These are phyloP conservation scores for Carallia pectinifolia DNA, from an alignment of 345 rosid species.

Conservation along the genomic window DNA sequence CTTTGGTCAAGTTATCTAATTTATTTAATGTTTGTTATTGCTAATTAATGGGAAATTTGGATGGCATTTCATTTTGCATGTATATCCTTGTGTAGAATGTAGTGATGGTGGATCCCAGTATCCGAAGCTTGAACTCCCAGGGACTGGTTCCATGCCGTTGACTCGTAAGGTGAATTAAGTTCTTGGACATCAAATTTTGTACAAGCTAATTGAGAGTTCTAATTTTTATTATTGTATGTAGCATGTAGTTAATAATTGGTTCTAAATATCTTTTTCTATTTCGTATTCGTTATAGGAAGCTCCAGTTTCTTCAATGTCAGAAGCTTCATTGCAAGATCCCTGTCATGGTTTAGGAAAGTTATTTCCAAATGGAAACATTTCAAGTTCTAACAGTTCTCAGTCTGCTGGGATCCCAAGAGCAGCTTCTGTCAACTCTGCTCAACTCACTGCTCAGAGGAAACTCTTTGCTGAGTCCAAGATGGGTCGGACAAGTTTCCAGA, in stretches of 20 bases:
- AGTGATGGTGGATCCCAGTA: conserved; percentile 58
- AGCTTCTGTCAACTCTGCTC: conserved; percentile 45
- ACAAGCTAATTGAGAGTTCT: conserved; percentile 1
- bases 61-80: conserved; percentile 16
- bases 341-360: conserved; percentile 24
- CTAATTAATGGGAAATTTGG: neutral
- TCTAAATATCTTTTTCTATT: neutral
- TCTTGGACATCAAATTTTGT: neutral
- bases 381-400: conserved; percentile 38
- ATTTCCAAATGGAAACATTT: conserved; percentile 41
- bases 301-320: conserved; percentile 32
- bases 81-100: conserved; percentile 43
- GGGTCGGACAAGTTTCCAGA: conserved; percentile 90
- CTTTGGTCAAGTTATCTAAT: conserved; percentile 7
- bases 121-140: conserved; percentile 69
- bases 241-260: neutral
- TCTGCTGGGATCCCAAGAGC: conserved; percentile 40
- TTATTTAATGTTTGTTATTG: conserved; percentile 3
- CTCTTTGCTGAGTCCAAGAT: conserved; percentile 70
- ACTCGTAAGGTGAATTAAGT: conserved; percentile 50
- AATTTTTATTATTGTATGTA: neutral
- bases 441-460: conserved; percentile 70
- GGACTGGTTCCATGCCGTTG: conserved; percentile 60
- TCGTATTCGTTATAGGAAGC: conserved; percentile 31
- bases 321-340: conserved; percentile 28